phyloP scores from a whole-genome alignment of 1,284 basidiomycete genomes.

The Apiotrichum gracile region DNA sequence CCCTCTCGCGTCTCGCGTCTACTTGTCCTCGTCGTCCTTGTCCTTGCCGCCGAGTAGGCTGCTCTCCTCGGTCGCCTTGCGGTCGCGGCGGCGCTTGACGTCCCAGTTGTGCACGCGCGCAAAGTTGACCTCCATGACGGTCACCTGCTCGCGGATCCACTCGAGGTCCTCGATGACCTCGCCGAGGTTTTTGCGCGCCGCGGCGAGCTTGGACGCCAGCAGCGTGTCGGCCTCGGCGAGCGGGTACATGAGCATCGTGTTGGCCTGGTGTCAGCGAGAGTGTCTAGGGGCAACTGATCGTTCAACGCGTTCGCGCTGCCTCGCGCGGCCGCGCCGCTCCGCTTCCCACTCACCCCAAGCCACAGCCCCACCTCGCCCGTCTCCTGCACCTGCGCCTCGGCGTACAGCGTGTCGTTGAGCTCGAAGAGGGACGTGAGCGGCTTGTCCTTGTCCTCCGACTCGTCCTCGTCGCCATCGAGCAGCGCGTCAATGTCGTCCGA shows the following conservation, averaged over 20 bases:
- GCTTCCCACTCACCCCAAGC: constrained; percentile 88
- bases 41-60: background rate
- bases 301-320: too few relatives aligned
- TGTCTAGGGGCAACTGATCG: too few relatives aligned
- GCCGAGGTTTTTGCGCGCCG: constrained; percentile 63
- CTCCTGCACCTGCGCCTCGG: constrained; percentile 80
- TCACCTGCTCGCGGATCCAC: constrained; percentile 90
- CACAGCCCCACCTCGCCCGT: constrained; percentile 87
- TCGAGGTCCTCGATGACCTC: constrained; percentile 83
- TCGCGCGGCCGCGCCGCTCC: too few relatives aligned
- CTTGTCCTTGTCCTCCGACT: constrained; percentile 35
- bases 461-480: constrained; percentile 51
- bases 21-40: constrained; percentile 5
- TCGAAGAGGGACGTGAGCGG: constrained; percentile 84
- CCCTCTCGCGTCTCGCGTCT: too few relatives aligned
- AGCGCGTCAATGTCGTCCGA: constrained; percentile 49
- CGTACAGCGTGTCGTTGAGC: constrained; percentile 90
- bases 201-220: constrained; percentile 68
- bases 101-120: constrained; percentile 83
- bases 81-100: constrained; percentile 37
- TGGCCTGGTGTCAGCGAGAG: too few relatives aligned
- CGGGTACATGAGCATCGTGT: constrained; percentile 95
- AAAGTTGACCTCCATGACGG: constrained; percentile 97
- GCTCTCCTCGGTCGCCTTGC: background rate
- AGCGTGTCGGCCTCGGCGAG: constrained; percentile 72